phyloP scores from a whole-genome alignment of 352 stramenopile species.

The Globisporangium alternatum region DNA sequence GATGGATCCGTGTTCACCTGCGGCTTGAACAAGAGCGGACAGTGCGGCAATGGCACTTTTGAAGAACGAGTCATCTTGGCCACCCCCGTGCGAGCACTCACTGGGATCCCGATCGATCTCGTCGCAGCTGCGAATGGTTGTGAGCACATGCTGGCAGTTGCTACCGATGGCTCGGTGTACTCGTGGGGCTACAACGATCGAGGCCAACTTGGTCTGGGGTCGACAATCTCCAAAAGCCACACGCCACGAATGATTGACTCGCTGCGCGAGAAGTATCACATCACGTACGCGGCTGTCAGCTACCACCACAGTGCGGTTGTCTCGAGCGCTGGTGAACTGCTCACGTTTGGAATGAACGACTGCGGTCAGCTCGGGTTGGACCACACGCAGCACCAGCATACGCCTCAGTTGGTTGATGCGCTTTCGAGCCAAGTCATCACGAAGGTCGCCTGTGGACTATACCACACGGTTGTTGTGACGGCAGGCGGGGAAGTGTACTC shows the following conservation, averaged over 20 bases:
- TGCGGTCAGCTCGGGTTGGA: constrained; percentile 82
- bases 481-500: constrained; percentile 74
- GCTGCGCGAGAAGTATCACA: constrained; percentile 79
- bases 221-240: constrained; percentile 85
- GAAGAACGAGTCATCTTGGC: constrained; percentile 80
- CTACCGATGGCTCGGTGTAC: constrained; percentile 73
- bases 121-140: constrained; percentile 81
- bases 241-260: constrained; percentile 80
- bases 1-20: constrained; percentile 79
- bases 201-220: constrained; percentile 77
- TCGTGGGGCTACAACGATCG: constrained; percentile 88
- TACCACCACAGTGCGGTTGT: constrained; percentile 87
- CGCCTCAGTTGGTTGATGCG: constrained; percentile 70
- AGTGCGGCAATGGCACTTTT: constrained; percentile 87
- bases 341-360: constrained; percentile 89
- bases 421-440: constrained; percentile 68
- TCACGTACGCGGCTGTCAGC: constrained; percentile 71
- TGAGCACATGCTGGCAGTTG: constrained; percentile 85
- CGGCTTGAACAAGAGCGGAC: constrained; percentile 86
- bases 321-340: constrained; percentile 66
- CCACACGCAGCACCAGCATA: constrained; percentile 83
- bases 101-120: constrained; percentile 62
- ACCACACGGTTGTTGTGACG: constrained; percentile 72
- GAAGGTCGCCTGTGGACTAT: constrained; percentile 76
- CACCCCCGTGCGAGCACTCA: constrained; percentile 64